A percentile compares a stretch with the other conserved stretches of the same genome.
These are phyloP conservation scores for Pichia norvegensis DNA, from an alignment of 1,139 yeast genomes.

Conservation along the genomic window DNA sequence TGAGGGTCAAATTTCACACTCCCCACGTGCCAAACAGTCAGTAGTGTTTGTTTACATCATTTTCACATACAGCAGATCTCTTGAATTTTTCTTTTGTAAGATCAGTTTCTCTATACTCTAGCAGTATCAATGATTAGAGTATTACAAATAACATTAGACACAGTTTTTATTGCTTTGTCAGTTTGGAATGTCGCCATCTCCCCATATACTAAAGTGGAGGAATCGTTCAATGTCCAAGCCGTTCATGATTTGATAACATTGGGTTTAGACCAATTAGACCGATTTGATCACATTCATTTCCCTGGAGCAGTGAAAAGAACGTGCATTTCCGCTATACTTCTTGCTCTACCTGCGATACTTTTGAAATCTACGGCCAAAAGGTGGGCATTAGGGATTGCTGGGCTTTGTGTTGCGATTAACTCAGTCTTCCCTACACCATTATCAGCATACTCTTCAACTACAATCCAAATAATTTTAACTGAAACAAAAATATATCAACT, in stretches of 20 bases:
- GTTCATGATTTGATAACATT: slow-evolving; percentile 68
- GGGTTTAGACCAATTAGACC: slow-evolving; percentile 42
- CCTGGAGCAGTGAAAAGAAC: slow-evolving; percentile 91
- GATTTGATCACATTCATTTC: slow-evolving; percentile 68
- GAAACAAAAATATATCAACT: slow-evolving; percentile 14
- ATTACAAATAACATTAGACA: slow-evolving; percentile 19
- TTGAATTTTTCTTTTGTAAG: too few species aligned
- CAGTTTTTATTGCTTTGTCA: slow-evolving; percentile 24
- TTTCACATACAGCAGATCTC: not conserved
- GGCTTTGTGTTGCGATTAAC: slow-evolving; percentile 29
- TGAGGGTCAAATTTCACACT: too few species aligned
- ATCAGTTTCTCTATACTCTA: too few species aligned
- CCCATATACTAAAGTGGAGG: slow-evolving; percentile 91
- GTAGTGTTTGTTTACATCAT: too few species aligned
- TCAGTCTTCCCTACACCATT: slow-evolving; percentile 10
- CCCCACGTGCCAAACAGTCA: too few species aligned
- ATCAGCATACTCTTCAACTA: not conserved
- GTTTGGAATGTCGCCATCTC: slow-evolving; percentile 31
- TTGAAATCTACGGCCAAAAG: slow-evolving; percentile 8
- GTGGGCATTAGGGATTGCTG: slow-evolving; percentile 53
- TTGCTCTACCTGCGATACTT: slow-evolving; percentile 32
- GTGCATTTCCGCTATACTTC: slow-evolving; percentile 62
- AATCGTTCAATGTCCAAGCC: slow-evolving; percentile 87
- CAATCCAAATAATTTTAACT: not conserved
- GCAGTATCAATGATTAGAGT: not conserved